phyloP scores from a whole-genome alignment of 2,329 filamentous ascomycete species.

The Sporothrix curviconia region DNA sequence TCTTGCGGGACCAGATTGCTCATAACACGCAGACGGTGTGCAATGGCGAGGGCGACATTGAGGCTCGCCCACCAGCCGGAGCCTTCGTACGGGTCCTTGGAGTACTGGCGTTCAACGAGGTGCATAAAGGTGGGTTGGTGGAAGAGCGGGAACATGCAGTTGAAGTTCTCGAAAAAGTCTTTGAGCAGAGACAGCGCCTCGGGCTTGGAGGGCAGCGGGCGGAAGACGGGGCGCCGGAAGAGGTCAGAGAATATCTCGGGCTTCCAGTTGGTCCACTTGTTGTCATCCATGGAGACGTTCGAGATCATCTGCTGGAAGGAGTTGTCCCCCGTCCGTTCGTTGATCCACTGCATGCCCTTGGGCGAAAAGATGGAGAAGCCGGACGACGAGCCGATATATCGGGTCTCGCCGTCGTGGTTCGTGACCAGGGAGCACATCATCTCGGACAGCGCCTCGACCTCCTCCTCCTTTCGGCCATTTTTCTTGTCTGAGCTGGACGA shows the following conservation, averaged over 20 bases:
- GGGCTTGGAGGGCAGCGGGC: conserved; percentile 73
- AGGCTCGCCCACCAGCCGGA: conserved; percentile 98
- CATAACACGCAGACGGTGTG: conserved; percentile 88
- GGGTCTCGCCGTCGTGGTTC: conserved; percentile 87
- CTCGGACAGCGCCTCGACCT: conserved; percentile 84
- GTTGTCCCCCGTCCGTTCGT: conserved; percentile 90
- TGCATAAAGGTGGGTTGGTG: conserved; percentile 99
- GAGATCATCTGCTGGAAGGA: conserved; percentile 95
- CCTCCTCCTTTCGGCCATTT: conserved; percentile 51
- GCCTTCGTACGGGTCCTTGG: conserved; percentile 82
- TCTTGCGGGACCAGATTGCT: conserved; percentile 85
- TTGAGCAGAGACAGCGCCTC: conserved; percentile 82
- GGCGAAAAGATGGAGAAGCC: conserved; percentile 98
- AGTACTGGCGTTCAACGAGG: conserved; percentile 89
- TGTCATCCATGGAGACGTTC: conserved; percentile 82
- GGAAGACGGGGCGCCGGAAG: conserved; percentile 78
- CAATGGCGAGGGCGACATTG: conserved; percentile 89
- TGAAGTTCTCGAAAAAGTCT: conserved; percentile 98
- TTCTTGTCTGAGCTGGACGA: conserved; percentile 31
- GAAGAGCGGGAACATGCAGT: conserved; percentile 96
- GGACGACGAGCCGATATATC: conserved; percentile 94
- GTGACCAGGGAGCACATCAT: conserved; percentile 99
- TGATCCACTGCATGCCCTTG: conserved; percentile 97
- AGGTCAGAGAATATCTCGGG: conserved; percentile 94
- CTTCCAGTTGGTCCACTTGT: conserved; percentile 97